These are phyloP conservation scores for Backusella liffmaniae DNA, from an alignment of 192 early-diverging fungal genomes.

Conservation along the genomic window DNA sequence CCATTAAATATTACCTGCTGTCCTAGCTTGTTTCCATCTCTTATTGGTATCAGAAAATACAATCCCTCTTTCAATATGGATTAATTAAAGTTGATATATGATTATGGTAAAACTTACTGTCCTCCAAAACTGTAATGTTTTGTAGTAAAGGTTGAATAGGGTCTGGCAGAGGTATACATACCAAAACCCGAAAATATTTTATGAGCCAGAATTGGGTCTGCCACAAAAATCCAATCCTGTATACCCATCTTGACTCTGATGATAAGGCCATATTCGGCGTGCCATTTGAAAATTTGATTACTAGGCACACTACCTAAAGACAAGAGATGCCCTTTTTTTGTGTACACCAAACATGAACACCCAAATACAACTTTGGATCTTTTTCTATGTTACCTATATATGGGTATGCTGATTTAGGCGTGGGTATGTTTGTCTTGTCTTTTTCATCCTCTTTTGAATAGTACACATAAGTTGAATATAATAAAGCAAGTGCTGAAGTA, in stretches of 20 bases:
- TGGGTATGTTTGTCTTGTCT: not conserved
- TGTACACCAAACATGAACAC: too few relatives aligned
- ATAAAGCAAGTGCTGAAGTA: not conserved
- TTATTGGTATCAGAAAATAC: not conserved
- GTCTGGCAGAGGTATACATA: not conserved
- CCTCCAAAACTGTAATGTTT: not conserved
- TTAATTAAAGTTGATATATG: too few relatives aligned
- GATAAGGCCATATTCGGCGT: not conserved
- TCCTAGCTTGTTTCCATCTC: not conserved
- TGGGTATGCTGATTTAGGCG: not conserved
- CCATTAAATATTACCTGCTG: conserved; percentile 6
- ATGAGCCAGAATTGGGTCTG: conserved; percentile 1
- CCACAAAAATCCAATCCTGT: conserved; percentile 3
- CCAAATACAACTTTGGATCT: too few relatives aligned
- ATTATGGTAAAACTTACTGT: not conserved
- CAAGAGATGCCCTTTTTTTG: not conserved
- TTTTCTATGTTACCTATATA: not conserved
- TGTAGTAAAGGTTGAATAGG: not conserved
- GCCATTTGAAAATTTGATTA: not conserved
- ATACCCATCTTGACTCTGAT: not conserved
- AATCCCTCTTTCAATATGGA: not conserved
- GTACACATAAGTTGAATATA: not conserved
- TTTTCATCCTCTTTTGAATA: too few relatives aligned
- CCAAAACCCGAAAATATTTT: conserved; percentile 8
- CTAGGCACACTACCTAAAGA: not conserved